phyloP scores from a whole-genome alignment of 2,329 filamentous ascomycete genomes.

The Aspergillus neoniger region DNA sequence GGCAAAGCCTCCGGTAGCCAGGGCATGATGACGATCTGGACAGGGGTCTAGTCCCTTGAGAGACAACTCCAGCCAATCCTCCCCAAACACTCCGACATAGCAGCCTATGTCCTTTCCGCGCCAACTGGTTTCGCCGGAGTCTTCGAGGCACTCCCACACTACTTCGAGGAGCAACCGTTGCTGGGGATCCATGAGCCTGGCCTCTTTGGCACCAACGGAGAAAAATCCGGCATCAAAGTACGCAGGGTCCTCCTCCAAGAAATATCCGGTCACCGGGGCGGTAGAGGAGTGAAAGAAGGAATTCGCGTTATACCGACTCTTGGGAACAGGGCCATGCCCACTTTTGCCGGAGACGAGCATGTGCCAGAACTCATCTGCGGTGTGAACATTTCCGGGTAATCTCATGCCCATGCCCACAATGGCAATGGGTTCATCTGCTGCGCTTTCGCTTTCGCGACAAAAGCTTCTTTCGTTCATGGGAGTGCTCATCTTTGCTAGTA shows the following conservation, averaged over 20 bases:
- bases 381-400: not conserved
- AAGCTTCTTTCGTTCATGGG: too few relatives aligned
- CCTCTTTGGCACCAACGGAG: not conserved
- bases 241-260: slow-evolving; percentile 31
- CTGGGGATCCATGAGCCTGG: slow-evolving; percentile 34
- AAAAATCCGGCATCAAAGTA: slow-evolving; percentile 32
- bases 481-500: too few relatives aligned
- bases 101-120: slow-evolving; percentile 33
- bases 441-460: too few relatives aligned
- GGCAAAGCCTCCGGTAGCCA: slow-evolving; percentile 13
- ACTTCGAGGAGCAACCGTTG: slow-evolving; percentile 37
- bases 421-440: not conserved
- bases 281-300: slow-evolving; percentile 21
- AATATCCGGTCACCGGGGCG: slow-evolving; percentile 20
- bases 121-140: slow-evolving; percentile 30
- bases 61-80: slow-evolving; percentile 28
- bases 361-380: not conserved
- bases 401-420: not conserved
- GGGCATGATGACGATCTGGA: not conserved
- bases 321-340: slow-evolving; percentile 12
- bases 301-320: slow-evolving; percentile 26
- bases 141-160: slow-evolving; percentile 35
- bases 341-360: not conserved
- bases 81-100: slow-evolving; percentile 27
- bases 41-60: slow-evolving; percentile 9